Evolutionary conservation across 805 yeast genomes (phyloP).

Genomic region (Wickerhamiella brachini): DNA sequence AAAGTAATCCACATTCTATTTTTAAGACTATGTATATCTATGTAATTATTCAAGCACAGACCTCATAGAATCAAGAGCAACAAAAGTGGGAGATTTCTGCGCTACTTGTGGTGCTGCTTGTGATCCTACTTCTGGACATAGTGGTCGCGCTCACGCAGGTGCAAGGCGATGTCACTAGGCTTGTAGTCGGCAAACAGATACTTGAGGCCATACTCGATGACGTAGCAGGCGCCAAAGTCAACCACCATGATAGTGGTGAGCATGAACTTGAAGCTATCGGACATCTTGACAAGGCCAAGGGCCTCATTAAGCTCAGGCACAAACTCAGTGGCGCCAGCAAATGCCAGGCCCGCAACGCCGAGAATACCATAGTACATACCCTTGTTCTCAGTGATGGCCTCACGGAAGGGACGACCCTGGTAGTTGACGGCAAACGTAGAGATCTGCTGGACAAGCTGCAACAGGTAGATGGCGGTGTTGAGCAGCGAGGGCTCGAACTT

Average conservation of each 20-base stretch:
- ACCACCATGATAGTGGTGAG: constrained; percentile 57
- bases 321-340: constrained; percentile 88
- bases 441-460: constrained; percentile 91
- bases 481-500: constrained; percentile 77
- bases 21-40: too few species aligned
- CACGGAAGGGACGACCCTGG: constrained; percentile 94
- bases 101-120: too few species aligned
- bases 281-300: constrained; percentile 85
- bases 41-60: too few species aligned
- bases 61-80: too few species aligned
- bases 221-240: constrained; percentile 68
- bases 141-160: constrained; percentile 20
- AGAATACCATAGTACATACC: constrained; percentile 94
- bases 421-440: constrained; percentile 96
- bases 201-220: constrained; percentile 68
- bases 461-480: constrained; percentile 89
- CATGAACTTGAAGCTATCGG: constrained; percentile 53
- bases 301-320: constrained; percentile 88
- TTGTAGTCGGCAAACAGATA: constrained; percentile 77
- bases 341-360: constrained; percentile 79
- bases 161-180: constrained; percentile 76
- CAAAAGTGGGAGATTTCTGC: too few species aligned
- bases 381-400: constrained; percentile 74
- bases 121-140: constrained; percentile 6
- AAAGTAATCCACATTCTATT: too few species aligned